A percentile compares a stretch with the other conserved stretches of the same genome.
phyloP scores from a whole-genome alignment of 352 stramenopile species.

The Phytophthora pini region DNA sequence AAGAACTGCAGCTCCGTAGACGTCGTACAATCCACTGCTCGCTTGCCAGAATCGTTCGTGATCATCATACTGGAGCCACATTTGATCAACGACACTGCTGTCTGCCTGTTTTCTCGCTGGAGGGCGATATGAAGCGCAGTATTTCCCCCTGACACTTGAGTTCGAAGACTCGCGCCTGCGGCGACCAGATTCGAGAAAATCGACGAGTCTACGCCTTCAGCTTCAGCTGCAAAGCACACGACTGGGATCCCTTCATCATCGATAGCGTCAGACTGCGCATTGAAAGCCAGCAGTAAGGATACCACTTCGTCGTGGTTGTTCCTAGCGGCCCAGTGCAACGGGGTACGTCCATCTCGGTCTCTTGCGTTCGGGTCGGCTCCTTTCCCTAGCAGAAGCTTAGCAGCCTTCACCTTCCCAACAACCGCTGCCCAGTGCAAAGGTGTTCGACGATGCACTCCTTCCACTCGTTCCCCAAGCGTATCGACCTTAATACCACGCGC shows the following conservation, averaged over 20 bases:
- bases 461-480: slow-evolving; percentile 61
- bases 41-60: slow-evolving; percentile 65
- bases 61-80: slow-evolving; percentile 76
- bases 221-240: slow-evolving; percentile 71
- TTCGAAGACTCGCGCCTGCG: slow-evolving; percentile 50
- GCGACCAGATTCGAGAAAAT: slow-evolving; percentile 57
- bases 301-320: slow-evolving; percentile 71
- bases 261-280: slow-evolving; percentile 47
- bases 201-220: slow-evolving; percentile 54
- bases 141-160: slow-evolving; percentile 55
- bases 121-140: slow-evolving; percentile 81
- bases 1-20: slow-evolving; percentile 80
- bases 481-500: slow-evolving; percentile 50
- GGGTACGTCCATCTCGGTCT: slow-evolving; percentile 67
- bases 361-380: slow-evolving; percentile 63
- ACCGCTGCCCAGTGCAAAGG: slow-evolving; percentile 80
- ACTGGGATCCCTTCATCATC: slow-evolving; percentile 60
- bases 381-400: slow-evolving; percentile 46
- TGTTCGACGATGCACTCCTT: slow-evolving; percentile 69
- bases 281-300: slow-evolving; percentile 50
- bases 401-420: slow-evolving; percentile 47
- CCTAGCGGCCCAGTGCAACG: slow-evolving; percentile 78
- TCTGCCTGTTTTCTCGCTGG: slow-evolving; percentile 70
- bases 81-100: slow-evolving; percentile 72
- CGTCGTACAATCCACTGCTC: slow-evolving; percentile 82